Evolutionary conservation across 768 basidiomycete genomes (phyloP).

Genomic region (Phaeotremella fagi): DNA sequence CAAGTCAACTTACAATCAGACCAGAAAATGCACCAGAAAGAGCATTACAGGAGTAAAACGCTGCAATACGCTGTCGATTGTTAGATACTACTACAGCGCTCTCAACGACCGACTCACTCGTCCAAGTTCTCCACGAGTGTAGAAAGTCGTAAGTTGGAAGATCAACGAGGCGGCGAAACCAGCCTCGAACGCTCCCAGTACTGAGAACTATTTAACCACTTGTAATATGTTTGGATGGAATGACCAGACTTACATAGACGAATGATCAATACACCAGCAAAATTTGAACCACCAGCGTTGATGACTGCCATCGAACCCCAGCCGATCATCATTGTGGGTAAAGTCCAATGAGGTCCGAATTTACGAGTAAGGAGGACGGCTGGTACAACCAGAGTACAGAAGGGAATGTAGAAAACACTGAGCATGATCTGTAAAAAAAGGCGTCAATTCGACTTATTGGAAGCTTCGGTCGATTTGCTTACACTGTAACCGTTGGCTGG

Average conservation of each 20-base stretch:
- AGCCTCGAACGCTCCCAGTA: constrained; percentile 26
- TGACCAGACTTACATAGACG: too few species aligned
- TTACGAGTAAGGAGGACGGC: constrained; percentile 25
- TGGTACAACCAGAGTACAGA: constrained; percentile 12
- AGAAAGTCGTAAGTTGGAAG: constrained; percentile 56
- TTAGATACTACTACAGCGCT: too few species aligned
- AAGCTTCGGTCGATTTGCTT: too few species aligned
- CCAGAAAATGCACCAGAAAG: constrained; percentile 29
- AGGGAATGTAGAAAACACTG: constrained; percentile 24
- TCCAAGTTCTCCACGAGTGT: constrained; percentile 55
- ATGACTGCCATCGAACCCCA: constrained; percentile 26
- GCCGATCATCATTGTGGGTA: constrained; percentile 25
- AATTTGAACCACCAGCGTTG: constrained; percentile 22
- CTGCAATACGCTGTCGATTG: constrained; percentile 52
- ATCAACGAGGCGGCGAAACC: constrained; percentile 40
- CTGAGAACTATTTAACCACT: too few species aligned
- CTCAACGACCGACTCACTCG: too few species aligned
- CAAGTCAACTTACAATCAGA: too few species aligned
- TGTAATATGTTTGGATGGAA: too few species aligned
- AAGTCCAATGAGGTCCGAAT: constrained; percentile 19
- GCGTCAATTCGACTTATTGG: too few species aligned
- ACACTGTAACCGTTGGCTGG: constrained; percentile 20
- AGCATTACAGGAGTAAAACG: constrained; percentile 52
- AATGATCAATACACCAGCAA: constrained; percentile 14
- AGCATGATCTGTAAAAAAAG: too few species aligned